Base-by-base conservation (phyloP, 176 grass and related monocot species). In the Ensete glaucum region DNA sequence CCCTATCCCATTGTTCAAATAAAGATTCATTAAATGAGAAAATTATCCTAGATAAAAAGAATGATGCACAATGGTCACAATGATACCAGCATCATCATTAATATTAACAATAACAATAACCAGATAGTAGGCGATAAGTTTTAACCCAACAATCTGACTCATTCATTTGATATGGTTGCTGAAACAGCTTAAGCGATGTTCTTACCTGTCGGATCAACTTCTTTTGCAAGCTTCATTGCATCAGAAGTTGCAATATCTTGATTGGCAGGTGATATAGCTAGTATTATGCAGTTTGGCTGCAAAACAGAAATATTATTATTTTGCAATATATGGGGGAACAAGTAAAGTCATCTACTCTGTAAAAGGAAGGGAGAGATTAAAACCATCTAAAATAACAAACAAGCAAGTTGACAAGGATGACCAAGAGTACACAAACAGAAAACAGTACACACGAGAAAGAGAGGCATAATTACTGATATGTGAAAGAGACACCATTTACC, bases 201-300 rank as follows among this genome's bases (percentile, higher is more conserved):
- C 59, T 1, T 64, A 88, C 86, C 86, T 84, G 69, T 53, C 58
- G 86, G 82, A 76, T 88, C 86, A 78, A 84, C 82, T 63, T 88
- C 86, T 56, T 50, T 80, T 26, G 78, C 50, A 43, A 85, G 73
- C 64, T 76, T 85, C 20, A 85, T 85, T 2, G 83, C 83, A 80
- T 85, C 83, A 64, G 83, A 85, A 71, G 83, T 85, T 22, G 83
- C 83, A 72, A 85, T 85, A 69, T 85, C 83, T 79, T 85, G 83
- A 70, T 85, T 85, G 51, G 83, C 83, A 70, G 86, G 78, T 43
- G 86, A 88, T 81, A 88, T 88, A 74, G 86, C 86, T 74, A 88
- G 64, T 78, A 85, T 80, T 43, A 85, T 72, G 68, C 77, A 80
- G 34, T 80, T 85, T 53, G 83, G 83, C 83, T 85, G 78, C 52